Base-by-base conservation (phyloP, 2,329 filamentous ascomycete genomes). In the Scolecobasidium constrictum region DNA sequence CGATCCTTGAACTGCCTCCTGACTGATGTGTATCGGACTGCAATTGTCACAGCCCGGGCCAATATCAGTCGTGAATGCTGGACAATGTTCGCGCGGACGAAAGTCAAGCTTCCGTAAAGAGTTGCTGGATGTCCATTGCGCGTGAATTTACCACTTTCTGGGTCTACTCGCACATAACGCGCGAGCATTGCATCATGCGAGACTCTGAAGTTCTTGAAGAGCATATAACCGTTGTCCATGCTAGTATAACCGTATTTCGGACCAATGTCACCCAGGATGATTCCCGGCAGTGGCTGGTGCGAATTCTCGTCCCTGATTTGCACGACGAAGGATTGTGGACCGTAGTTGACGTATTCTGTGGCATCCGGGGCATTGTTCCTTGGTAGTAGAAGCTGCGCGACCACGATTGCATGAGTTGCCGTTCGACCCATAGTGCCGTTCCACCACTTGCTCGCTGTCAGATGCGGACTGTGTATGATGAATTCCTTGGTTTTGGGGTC, bases 401-500 rank as follows among this genome's bases (percentile, higher is more conserved):
- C 67, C 1, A 73, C 68, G 46, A 74, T 71, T 20, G 69, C 65
- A 58, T 73, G 68, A 43, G 70, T 72, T n/a, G 69, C 70, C n/a
- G 67, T 71, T 18, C 68, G 58, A 2, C 69, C 69, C 56, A 73
- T 61, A 2, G 64, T 63, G 1, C 69, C 70, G 52, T 73, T 72
- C 69, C 70, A 73, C 69, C 68, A 73, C 53, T 73, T 73, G 49
- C 65, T 71, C 2, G 70, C 65, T 1, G 69, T 72, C 16, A 73
- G 52, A 19, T 65, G 66, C 9, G 70, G 70, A 47, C 68, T 72
- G 52, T 72, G 68, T 12, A 73, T 57, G 22, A 67, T 56, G 45
- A 73, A 73, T 23, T 69, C 62, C 46, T 66, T 65, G 4, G 55
- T 57, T 19, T 56, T 50, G 2, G 57, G 56, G 49, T 71, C 63